Evolutionary conservation across 1,284 basidiomycete species (phyloP).

Genomic region (Chiua sp.): DNA sequence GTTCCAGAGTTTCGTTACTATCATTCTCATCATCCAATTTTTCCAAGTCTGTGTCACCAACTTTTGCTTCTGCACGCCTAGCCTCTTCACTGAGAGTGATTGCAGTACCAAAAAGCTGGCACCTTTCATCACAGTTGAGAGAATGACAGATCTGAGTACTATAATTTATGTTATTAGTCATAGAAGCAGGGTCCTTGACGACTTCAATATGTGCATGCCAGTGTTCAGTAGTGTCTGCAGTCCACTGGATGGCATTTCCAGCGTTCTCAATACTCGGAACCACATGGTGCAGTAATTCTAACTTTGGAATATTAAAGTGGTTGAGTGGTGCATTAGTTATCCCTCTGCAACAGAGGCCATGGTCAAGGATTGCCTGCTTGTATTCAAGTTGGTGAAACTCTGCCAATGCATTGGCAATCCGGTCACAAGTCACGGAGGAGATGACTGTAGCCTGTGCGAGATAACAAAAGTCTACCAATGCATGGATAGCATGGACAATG

Average conservation of each 20-base stretch:
- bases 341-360: neutral
- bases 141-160: too few relatives aligned
- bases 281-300: constrained; percentile 39
- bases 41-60: too few relatives aligned
- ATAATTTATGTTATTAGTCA: too few relatives aligned
- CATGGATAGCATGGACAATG: constrained; percentile 32
- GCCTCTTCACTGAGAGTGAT: too few relatives aligned
- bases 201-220: too few relatives aligned
- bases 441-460: neutral
- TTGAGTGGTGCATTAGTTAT: neutral
- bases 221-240: neutral
- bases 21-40: too few relatives aligned
- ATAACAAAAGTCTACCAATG: constrained; percentile 35
- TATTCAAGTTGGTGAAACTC: constrained; percentile 13
- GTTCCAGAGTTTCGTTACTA: too few relatives aligned
- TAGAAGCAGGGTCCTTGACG: too few relatives aligned
- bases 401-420: neutral
- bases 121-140: too few relatives aligned
- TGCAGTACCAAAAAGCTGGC: too few relatives aligned
- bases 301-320: constrained; percentile 23
- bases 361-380: constrained; percentile 10
- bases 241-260: neutral
- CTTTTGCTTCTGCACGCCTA: too few relatives aligned
- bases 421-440: constrained; percentile 5
- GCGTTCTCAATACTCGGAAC: constrained; percentile 24